These are phyloP conservation scores for Eimeria acervulina DNA, from an alignment of 169 alveolate genomes.

Conservation along the genomic window DNA sequence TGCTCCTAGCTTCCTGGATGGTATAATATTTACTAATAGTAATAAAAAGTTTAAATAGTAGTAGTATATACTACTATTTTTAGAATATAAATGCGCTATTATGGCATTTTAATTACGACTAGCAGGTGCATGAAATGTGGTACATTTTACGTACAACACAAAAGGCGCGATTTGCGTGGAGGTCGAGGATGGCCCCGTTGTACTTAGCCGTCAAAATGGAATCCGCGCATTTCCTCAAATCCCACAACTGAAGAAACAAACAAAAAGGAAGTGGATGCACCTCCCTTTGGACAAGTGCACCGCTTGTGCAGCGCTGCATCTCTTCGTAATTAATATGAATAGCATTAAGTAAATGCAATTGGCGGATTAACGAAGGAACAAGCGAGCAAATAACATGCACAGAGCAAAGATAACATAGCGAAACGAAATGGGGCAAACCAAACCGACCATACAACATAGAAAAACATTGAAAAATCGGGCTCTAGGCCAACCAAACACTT, in stretches of 20 bases:
- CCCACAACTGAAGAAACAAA: slow-evolving; percentile 76
- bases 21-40: neutral
- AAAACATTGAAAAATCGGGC: neutral
- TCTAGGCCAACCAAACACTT: neutral
- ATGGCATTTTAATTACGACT: too few relatives aligned
- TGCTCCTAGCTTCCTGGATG: neutral
- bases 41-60: too few relatives aligned
- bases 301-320: neutral
- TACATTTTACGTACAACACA: slow-evolving; percentile 60
- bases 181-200: slow-evolving; percentile 78
- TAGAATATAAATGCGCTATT: too few relatives aligned
- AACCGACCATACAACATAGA: neutral
- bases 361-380: neutral
- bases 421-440: neutral
- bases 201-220: slow-evolving; percentile 80
- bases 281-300: neutral
- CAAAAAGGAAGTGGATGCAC: too few relatives aligned
- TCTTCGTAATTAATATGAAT: too few relatives aligned
- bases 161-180: slow-evolving; percentile 81
- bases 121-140: too few relatives aligned
- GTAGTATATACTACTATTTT: too few relatives aligned
- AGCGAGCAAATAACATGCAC: neutral
- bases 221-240: slow-evolving; percentile 78
- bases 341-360: neutral
- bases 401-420: neutral